phyloP scores from a whole-genome alignment of 1,284 basidiomycete genomes.

The Schizophyllum commune region DNA sequence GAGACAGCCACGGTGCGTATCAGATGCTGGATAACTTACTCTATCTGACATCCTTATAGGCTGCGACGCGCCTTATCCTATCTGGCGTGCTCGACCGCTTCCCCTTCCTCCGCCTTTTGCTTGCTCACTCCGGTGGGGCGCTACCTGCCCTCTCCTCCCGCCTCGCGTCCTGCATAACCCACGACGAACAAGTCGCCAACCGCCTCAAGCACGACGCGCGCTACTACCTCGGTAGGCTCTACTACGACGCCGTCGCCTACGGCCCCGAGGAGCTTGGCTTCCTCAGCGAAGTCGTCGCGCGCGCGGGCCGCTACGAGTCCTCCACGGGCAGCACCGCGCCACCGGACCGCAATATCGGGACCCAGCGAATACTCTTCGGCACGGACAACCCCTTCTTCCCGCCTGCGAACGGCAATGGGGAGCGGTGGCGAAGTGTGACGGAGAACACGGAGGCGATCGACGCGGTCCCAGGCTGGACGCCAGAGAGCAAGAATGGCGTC shows the following conservation, averaged over 20 bases:
- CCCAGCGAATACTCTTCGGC: constrained; percentile 67
- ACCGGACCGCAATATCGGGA: constrained; percentile 34
- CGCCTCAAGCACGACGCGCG: constrained; percentile 77
- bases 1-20: constrained; percentile 76
- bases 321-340: constrained; percentile 15
- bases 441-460: constrained; percentile 78
- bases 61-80: constrained; percentile 72
- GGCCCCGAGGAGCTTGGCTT: constrained; percentile 78
- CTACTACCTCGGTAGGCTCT: constrained; percentile 73
- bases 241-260: constrained; percentile 79
- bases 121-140: constrained; percentile 82
- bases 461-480: constrained; percentile 52
- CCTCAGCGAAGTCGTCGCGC: constrained; percentile 59
- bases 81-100: constrained; percentile 74
- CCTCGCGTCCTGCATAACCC: constrained; percentile 74
- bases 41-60: constrained; percentile 31
- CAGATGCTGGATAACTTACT: constrained; percentile 1
- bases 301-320: constrained; percentile 44
- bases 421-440: constrained; percentile 76
- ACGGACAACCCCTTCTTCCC: constrained; percentile 91
- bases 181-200: constrained; percentile 71
- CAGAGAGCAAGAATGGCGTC: constrained; percentile 55
- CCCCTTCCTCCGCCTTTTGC: constrained; percentile 64
- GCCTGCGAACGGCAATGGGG: constrained; percentile 49
- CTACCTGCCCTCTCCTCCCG: constrained; percentile 76